Evolutionary conservation across 2,329 filamentous ascomycete genomes (phyloP).

Genomic region (Aureobasidium sp.): DNA sequence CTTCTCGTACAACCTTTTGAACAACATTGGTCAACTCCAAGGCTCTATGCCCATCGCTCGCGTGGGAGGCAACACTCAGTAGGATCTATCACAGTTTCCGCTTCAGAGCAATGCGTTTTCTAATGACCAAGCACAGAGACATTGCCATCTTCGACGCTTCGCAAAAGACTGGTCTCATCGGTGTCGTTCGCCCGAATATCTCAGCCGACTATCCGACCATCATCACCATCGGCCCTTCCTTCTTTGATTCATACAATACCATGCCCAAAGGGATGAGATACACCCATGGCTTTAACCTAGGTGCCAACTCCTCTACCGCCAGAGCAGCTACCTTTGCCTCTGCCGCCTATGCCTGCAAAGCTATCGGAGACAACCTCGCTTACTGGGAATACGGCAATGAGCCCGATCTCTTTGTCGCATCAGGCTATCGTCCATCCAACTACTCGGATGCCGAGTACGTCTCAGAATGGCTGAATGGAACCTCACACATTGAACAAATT

Average conservation of each 20-base stretch:
- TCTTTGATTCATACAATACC: constrained; percentile 56
- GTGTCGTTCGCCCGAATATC: constrained; percentile 44
- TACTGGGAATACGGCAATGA: constrained; percentile 61
- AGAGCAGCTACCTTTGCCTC: constrained; percentile 49
- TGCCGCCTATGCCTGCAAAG: constrained; percentile 51
- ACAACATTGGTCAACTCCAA: constrained; percentile 48
- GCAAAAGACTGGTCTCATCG: constrained; percentile 45
- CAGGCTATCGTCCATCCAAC: constrained; percentile 43
- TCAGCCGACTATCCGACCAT: constrained; percentile 56
- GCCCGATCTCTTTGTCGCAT: constrained; percentile 52
- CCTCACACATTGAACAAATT: constrained; percentile 41
- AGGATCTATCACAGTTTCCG: not conserved
- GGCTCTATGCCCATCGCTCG: constrained; percentile 55
- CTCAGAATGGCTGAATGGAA: constrained; percentile 52
- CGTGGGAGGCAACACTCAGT: constrained; percentile 61
- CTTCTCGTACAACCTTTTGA: constrained; percentile 55
- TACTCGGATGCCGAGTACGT: constrained; percentile 54
- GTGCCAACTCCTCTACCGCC: constrained; percentile 46
- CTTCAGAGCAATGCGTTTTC: not conserved
- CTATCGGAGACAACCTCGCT: constrained; percentile 46
- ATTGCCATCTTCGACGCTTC: constrained; percentile 54
- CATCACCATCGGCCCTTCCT: constrained; percentile 54
- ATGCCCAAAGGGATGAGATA: constrained; percentile 48
- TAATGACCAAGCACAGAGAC: constrained; percentile 34
- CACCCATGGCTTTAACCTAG: constrained; percentile 56